phyloP scores from a whole-genome alignment of 2,329 filamentous ascomycete species.

The Colletotrichum godetiae region DNA sequence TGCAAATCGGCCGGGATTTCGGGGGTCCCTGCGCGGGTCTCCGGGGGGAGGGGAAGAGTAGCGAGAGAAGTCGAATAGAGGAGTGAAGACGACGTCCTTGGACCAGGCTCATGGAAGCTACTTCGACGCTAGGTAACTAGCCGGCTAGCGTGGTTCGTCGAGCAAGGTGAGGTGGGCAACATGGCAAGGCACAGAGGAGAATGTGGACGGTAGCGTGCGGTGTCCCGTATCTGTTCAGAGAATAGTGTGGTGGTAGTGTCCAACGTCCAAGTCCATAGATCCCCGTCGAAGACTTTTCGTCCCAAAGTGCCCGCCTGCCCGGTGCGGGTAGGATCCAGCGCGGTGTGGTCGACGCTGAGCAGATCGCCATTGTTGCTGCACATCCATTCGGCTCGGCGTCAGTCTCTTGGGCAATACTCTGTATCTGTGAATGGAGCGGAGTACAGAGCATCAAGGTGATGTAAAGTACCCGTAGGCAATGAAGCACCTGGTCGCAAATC shows the following conservation, averaged over 20 bases:
- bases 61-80: slow-evolving; percentile 8
- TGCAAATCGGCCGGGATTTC: slow-evolving; percentile 29
- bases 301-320: slow-evolving; percentile 24
- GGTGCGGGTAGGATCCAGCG: slow-evolving; percentile 15
- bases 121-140: slow-evolving; percentile 22
- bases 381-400: slow-evolving; percentile 17
- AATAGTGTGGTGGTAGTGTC: neutral
- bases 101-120: slow-evolving; percentile 35
- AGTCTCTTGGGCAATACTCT: neutral
- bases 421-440: neutral
- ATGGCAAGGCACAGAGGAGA: neutral
- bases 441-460: neutral
- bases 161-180: slow-evolving; percentile 10
- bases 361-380: slow-evolving; percentile 21
- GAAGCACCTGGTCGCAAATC: neutral
- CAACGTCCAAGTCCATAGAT: slow-evolving; percentile 15
- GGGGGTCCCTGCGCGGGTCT: slow-evolving; percentile 28
- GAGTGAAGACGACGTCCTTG: slow-evolving; percentile 27
- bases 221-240: neutral
- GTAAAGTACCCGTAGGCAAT: neutral
- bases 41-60: slow-evolving; percentile 1
- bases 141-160: slow-evolving; percentile 29
- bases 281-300: slow-evolving; percentile 24
- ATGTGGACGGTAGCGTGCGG: neutral
- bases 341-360: neutral